Base-by-base conservation (phyloP, 495 filamentous ascomycete genomes). In the Talaromyces wortmannii region DNA sequence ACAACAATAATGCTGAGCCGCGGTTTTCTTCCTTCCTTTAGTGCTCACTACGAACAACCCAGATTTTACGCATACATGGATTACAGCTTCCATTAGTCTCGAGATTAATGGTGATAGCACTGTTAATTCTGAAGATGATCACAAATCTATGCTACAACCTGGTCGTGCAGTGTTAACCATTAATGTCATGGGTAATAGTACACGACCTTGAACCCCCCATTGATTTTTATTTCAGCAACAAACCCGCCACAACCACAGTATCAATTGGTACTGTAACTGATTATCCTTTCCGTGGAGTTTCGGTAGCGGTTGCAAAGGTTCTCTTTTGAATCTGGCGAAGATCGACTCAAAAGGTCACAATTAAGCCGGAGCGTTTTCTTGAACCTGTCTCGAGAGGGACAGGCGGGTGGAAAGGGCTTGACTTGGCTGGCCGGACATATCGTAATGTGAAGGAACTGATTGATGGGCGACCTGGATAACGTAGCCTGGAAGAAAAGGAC, bases 301-400 rank as follows among this genome's bases (percentile, higher is more conserved):
- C 77, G 77, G 74, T 83, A 84, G 57, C 70, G 74, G 69, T 76
- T 53, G 40, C n/a, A 29, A 13, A 65, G 66, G 65, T 72, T 72
- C 68, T 29, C 53, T 36, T 56, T 60, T 61, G 70, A 69, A 74
- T 67, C 65, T 73, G 78, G 82, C 82, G 78, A 71, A 83, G 71
- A 83, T 66, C 18, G 65, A 45, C n/a, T 49, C 56, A 36, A 45
- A 59, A 67, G 87, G 86, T 84, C 86, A 81, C 88, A 83, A 94
- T 90, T 95, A 94, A 95, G 90, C 90, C 89, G 90, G 90, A 92
- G 90, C 88, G 78, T 77, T 83, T 82, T 81, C 84, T 84, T 85
- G 83, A 86, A 75, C 83, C 80, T 76, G 72, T 73, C 71, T 81
- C 72, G 88, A 92, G 74, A 92, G 84, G 81, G 77, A 71, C 76